Conservation (phyloP, 192 early-diverging fungal genomes). For the Backusella tarrabulga region DNA sequence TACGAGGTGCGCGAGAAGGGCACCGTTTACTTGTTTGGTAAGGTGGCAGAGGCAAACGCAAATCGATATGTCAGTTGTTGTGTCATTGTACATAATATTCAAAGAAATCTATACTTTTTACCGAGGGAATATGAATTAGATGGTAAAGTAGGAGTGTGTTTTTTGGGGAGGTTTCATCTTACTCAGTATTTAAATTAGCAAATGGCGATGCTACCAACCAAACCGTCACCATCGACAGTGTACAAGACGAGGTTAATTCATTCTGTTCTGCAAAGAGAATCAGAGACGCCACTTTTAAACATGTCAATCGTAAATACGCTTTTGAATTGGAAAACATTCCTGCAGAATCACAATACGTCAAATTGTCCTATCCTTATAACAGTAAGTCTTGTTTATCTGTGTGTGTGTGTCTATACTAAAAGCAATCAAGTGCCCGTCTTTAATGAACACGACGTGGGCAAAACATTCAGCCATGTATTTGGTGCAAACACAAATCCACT, state of each 20-base stretch:
- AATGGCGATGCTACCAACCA: conserved; percentile 53
- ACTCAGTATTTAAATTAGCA: too few relatives aligned
- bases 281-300: conserved; percentile 53
- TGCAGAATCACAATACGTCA: conserved; percentile 77
- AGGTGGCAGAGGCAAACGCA: conserved; percentile 56
- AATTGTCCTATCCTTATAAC: conserved; percentile 78
- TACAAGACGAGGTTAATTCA: conserved; percentile 73
- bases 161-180: background rate
- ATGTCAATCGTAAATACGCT: conserved; percentile 81
- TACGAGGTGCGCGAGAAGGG: conserved; percentile 69
- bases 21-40: conserved; percentile 88
- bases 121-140: conserved; percentile 63
- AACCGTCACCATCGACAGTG: conserved; percentile 61
- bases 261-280: conserved; percentile 60
- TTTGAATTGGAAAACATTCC: conserved; percentile 88
- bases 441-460: conserved; percentile 56
- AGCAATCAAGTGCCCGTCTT: conserved; percentile 53
- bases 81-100: conserved; percentile 71
- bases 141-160: conserved; percentile 20
- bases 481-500: conserved; percentile 82
- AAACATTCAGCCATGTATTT: conserved; percentile 84
- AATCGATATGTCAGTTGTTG: conserved; percentile 78
- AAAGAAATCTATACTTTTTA: conserved; percentile 91
- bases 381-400: conserved; percentile 28
- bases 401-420: background rate